Evolutionary conservation across 768 basidiomycete genomes (phyloP), one percentile per base, ranked within the genome.

Genomic region (Phaffia tasmanica): DNA sequence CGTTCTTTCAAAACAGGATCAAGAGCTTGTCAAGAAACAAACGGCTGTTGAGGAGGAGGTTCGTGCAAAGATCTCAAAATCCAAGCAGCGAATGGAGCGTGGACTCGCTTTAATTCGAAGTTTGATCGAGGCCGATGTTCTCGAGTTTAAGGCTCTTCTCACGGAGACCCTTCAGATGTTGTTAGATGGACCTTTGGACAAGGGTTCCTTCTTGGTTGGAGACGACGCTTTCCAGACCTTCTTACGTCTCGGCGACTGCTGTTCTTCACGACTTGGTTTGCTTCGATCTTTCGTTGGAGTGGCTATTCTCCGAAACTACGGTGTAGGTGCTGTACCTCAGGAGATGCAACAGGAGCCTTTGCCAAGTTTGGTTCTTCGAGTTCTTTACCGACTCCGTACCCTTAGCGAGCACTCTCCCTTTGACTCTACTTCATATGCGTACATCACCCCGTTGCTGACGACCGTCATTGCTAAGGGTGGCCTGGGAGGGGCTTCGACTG

Each of bases 401-500:
- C 79, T 93, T 3, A 85, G 89, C 0, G 88, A 93, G 69, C 86
- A 89, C 70, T 77, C 82, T 0, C 84, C 90, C 0, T 86, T 97
- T 60, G 89, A 94, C 73, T 81, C 86, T 0, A 84, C 88, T 1
- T 92, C 91, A 0, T 94, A 88, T 76, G 84, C 88, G 0, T 89
- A 92, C 70, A 77, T 83, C 0, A 86, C 85, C 57, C 87, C 89
- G 9, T 80, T 98, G 16, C 77, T 97, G 4, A 82, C 79, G 14
- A 81, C 82, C 55, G 83, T 95, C 23, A 78, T 91, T 9, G 73
- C 77, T 1, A 79, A 80, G 30, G 90, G 89, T 6, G 91, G 89
- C 0, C 78, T 92, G 14, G 78, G 77, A 0, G 35, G 35, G 35
- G 35, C 35, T 42, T 46, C 35, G 16, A 78, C 79, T 0, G 84